A percentile compares a stretch with the other conserved stretches of the same genome.
These are phyloP conservation scores for Fusarium nygamai DNA, from an alignment of 2,329 filamentous ascomycete species.

Conservation along the genomic window DNA sequence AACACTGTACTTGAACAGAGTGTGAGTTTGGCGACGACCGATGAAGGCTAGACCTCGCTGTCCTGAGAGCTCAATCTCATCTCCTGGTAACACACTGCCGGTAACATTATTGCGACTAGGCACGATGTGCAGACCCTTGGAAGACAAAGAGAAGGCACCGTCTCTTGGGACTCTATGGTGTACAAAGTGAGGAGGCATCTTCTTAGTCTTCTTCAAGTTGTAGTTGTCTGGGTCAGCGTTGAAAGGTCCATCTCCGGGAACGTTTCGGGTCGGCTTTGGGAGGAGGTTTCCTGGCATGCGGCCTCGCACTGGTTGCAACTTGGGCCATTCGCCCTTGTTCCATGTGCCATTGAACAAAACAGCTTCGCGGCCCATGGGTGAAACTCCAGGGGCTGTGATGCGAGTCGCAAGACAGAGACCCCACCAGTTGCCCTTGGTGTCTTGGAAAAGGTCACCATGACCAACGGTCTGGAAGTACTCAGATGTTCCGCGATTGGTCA, in stretches of 20 bases:
- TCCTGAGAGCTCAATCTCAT: conserved; percentile 13
- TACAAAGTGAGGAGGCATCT: conserved; percentile 13
- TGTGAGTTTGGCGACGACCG: conserved; percentile 20
- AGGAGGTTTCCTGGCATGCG: conserved; percentile 45
- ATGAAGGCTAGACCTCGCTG: conserved; percentile 21
- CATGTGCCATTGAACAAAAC: conserved; percentile 59
- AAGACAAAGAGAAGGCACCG: neutral
- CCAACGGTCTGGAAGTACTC: conserved; percentile 47
- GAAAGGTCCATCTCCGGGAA: conserved; percentile 14
- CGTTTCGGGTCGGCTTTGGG: neutral
- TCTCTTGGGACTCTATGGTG: conserved; percentile 16
- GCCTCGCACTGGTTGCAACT: conserved; percentile 45
- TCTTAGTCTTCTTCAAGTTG: neutral
- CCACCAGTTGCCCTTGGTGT: conserved; percentile 57
- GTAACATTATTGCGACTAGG: conserved; percentile 25
- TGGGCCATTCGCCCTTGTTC: conserved; percentile 60
- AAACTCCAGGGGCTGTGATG: conserved; percentile 37
- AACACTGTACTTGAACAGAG: conserved; percentile 16
- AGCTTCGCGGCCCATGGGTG: conserved; percentile 59
- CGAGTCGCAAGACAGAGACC: conserved; percentile 51
- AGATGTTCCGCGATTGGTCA: conserved; percentile 46
- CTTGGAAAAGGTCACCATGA: conserved; percentile 48
- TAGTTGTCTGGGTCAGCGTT: conserved; percentile 16
- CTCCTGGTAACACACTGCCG: neutral
- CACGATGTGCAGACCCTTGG: neutral